Percentiles rank a stretch among this genome's conserved stretches.
phyloP scores from a whole-genome alignment of 177 flowering plant genomes.

The Vitis hybrid region DNA sequence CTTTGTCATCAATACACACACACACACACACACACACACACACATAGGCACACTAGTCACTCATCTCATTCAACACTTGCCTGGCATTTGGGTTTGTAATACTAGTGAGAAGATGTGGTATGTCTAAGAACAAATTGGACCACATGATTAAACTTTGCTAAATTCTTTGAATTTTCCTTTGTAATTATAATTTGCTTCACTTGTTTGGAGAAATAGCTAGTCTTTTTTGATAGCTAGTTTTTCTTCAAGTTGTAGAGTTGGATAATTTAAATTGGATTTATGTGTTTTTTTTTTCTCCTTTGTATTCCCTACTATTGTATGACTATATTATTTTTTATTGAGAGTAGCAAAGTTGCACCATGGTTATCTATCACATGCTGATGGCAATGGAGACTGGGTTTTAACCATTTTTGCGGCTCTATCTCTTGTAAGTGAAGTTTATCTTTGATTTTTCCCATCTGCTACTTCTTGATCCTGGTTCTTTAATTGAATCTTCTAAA shows the following conservation, averaged over 20 bases:
- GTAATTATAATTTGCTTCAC: neutral
- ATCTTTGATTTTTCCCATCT: neutral
- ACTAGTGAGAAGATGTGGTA: neutral
- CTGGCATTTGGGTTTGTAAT: neutral
- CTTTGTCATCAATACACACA: neutral
- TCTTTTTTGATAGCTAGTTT: neutral
- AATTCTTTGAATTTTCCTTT: neutral
- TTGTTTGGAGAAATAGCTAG: neutral
- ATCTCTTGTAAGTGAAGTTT: slow-evolving; percentile 63
- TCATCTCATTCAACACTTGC: neutral
- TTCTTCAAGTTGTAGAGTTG: neutral
- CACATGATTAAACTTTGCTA: neutral
- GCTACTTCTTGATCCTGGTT: neutral
- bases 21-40: neutral
- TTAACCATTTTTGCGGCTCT: slow-evolving; percentile 83
- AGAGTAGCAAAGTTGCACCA: slow-evolving; percentile 77
- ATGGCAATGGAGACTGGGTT: slow-evolving; percentile 99
- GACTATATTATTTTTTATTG: slow-evolving; percentile 3
- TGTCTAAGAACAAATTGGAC: neutral
- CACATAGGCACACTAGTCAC: too few relatives aligned
- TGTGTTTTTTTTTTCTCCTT: slow-evolving; percentile 7
- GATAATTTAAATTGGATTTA: neutral
- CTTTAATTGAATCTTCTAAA: neutral
- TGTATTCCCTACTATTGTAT: neutral
- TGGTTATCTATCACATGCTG: slow-evolving; percentile 81